Base-by-base conservation (phyloP, 495 filamentous ascomycete genomes). In the Podospora conica region DNA sequence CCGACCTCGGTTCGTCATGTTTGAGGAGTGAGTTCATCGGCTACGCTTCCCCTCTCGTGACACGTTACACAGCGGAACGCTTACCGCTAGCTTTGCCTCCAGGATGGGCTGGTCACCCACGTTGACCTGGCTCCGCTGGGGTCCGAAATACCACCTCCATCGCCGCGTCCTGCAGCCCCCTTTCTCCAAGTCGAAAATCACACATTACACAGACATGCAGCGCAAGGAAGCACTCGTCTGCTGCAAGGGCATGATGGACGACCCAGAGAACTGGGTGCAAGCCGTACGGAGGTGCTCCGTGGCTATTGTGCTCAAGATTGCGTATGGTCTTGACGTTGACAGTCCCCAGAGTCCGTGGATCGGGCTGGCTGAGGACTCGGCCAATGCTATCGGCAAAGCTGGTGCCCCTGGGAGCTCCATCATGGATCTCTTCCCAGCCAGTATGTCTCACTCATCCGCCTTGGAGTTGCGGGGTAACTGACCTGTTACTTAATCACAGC, bases 71-170 rank as follows among this genome's bases (percentile, higher is more conserved):
- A 29, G 53, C 8, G 61, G 61, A 48, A 48, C 6, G 40, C 40
- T 61, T 25, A 53, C 60, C 21, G 27, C 53, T 58, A 48, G 20
- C 21, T 40, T 21, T 12, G 20, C 22, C 9, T 40, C 18, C 58
- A 76, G 77, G 64, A 81, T 81, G 79, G 79, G 79, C 66, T 81
- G 78, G 79, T 74, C 77, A 0, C 69, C 78, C 6, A 81, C 79
- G 0, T 69, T 84, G 53, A 83, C 82, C 20, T 81, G 82, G 68
- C 77, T 82, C 3, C 79, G 73, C 53, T 83, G 78, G 74, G 79
- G 79, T 0, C 77, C 79, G 0, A 76, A 77, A 23, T 82, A 80
- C 61, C 75, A 76, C 9, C 68, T 82, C 9, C 81, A 84, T 60
- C 77, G 81, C 1, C 75, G 75, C 9, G 67, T 80, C 7, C 68